A percentile compares a stretch with the other conserved stretches of the same genome.
These are phyloP conservation scores for Globisporangium cystogenes DNA, from an alignment of 352 stramenopile species.

Conservation along the genomic window DNA sequence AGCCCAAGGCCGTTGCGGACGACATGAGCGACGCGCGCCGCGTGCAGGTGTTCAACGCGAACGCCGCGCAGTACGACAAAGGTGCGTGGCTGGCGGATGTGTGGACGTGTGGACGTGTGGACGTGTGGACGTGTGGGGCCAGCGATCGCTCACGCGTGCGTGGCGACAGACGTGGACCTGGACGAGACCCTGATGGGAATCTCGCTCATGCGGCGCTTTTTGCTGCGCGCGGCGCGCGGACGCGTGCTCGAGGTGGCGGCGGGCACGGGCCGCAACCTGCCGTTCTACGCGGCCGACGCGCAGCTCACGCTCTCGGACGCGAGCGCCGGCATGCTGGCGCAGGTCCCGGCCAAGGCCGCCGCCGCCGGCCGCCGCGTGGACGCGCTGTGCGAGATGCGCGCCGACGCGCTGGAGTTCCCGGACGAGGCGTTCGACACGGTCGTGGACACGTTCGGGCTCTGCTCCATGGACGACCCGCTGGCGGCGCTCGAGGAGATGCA, in stretches of 20 bases:
- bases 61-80: constrained; percentile 69
- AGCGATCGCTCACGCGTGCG: too few species aligned
- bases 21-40: constrained; percentile 44
- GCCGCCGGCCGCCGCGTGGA: constrained; percentile 14
- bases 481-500: constrained; percentile 89
- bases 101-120: too few species aligned
- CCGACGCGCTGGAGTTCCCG: constrained; percentile 50
- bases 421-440: constrained; percentile 91
- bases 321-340: constrained; percentile 67
- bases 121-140: too few species aligned
- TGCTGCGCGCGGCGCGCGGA: constrained; percentile 72
- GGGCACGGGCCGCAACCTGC: constrained; percentile 93
- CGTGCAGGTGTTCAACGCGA: constrained; percentile 61
- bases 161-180: constrained; percentile 45
- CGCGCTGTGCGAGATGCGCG: constrained; percentile 53
- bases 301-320: constrained; percentile 68
- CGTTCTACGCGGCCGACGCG: constrained; percentile 67
- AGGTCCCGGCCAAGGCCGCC: constrained; percentile 27
- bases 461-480: constrained; percentile 94
- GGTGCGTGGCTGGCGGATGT: too few species aligned
- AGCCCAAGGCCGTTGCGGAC: constrained; percentile 35
- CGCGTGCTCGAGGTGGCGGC: constrained; percentile 91
- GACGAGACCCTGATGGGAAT: constrained; percentile 82
- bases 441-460: constrained; percentile 96
- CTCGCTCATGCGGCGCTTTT: constrained; percentile 67